Base-by-base conservation (phyloP, 352 stramenopile species). In the Phytophthora citricola region DNA sequence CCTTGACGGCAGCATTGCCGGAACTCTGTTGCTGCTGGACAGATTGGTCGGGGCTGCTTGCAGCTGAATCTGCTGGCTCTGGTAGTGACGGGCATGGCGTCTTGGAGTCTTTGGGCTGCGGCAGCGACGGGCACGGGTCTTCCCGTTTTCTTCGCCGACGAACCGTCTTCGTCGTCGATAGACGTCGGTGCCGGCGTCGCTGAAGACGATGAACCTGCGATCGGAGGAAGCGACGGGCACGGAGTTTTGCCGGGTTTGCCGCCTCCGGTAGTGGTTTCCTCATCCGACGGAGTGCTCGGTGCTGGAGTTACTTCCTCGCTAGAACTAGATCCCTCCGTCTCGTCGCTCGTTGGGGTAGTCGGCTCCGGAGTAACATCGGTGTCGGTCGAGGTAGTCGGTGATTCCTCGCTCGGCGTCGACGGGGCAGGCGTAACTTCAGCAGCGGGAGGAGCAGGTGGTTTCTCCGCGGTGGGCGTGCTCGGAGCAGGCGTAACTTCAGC, bases 101-200 rank as follows among this genome's bases (percentile, higher is more conserved):
- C 31, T 67, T 71, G 14, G 44, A 36, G 34, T 72, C 58, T 9
- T 34, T 45, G 0, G 69, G 55, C 27, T 74, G 69, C 3, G 62
- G 49, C 20, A 75, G 17, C 22, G 69, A 71, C 17, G 69, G 69
- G 22, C 69, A 77, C 20, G 65, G 65, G 71, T 73, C 20, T 67
- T 71, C 26, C 59, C 4, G 49, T 61, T 14, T 54, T 74, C 4
- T 51, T 68, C 3, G 57, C 58, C 14, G 54, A 57, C 1, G 58
- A 64, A 22, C 38, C 51, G n/a, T 61, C 71, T n/a, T 58, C 58
- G 22, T 74, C 58, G 12, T 64, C 39, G 15, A 63, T 49, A n/a
- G 59, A 69, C 2, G 68, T 72, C 10, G 69, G 64, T 4, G 73
- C 63, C 6, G 68, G 72, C 2, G 72, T 77, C n/a, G 44, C 60